Evolutionary conservation across 176 grass and related monocot genomes (phyloP), one percentile per base, ranked within the genome.

Genomic region (Lolium rigidum): DNA sequence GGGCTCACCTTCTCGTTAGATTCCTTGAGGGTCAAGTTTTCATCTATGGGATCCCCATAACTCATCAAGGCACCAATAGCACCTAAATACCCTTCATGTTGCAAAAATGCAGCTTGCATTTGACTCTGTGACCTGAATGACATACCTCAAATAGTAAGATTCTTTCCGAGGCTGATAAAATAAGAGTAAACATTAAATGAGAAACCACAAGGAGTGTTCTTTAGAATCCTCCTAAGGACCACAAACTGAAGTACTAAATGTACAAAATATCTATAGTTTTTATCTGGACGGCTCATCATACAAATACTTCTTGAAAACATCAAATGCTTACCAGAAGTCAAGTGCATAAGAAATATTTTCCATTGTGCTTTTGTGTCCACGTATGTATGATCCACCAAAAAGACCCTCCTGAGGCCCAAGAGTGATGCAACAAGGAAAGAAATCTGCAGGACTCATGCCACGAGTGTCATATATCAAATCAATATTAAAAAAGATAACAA

Each of bases 371-470:
- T 77, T 90, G 85, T 98, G 97, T 66, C 94, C 93, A 68, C 97
- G 93, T 87, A 98, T 94, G 66, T 98, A 98, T 24, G 97, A 98
- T 88, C 97, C 97, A 83, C 94, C 97, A 80, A 98, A 98, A 98
- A 98, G 17, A 98, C 97, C 82, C 92, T 95, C 84, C 12, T 86
- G 65, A 98, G 91, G 57, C 94, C 93, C 86, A 98, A 87, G 52
- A 95, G 92, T 83, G 97, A 89, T 14, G 97, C 97, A 62, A 98
- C 97, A 92, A 98, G 97, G 79, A 92, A 98, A 22, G 92, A 93
- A 76, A 98, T 94, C 97, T 98, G 84, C 76, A 60, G 74, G 55
- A 67, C 14, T 89, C 48, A 57, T 59, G 71, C 17, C 39, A 76
- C 66, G 17, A 85, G 48, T 28, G 83, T 60, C 28, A 35, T 66